A percentile compares a stretch with the other conserved stretches of the same genome.
Evolutionary conservation across 352 stramenopile genomes (phyloP).

Genomic region (Phytophthora boehmeriae): DNA sequence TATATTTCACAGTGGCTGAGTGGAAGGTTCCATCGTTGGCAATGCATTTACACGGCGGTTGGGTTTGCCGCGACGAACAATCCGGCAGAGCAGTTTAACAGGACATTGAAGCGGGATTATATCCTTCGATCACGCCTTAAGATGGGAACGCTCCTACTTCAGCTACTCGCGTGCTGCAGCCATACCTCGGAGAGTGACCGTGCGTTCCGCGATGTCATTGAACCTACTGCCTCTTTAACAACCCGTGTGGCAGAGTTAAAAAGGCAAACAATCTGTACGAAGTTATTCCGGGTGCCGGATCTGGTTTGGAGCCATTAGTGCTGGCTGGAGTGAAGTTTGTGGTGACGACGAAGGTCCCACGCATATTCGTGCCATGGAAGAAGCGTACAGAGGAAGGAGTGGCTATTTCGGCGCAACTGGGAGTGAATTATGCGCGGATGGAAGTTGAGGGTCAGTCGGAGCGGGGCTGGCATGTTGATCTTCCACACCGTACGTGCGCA

Average conservation of each 20-base stretch:
- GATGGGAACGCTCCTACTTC: background rate
- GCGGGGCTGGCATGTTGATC: constrained; percentile 1
- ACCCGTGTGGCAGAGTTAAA: background rate
- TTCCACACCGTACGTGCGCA: background rate
- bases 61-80: background rate
- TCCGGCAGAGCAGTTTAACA: constrained; percentile 1
- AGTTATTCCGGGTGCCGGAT: background rate
- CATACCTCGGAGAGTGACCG: background rate
- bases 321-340: background rate
- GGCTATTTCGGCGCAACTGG: background rate
- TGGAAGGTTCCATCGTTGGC: constrained; percentile 8
- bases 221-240: background rate
- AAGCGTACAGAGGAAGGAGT: background rate
- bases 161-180: background rate
- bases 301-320: background rate
- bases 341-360: background rate
- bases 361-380: background rate
- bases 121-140: background rate
- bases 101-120: background rate
- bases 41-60: constrained; percentile 9
- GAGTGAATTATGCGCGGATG: background rate
- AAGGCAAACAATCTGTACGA: background rate
- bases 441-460: background rate
- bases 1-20: no score
- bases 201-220: background rate